Evolutionary conservation across 1,284 basidiomycete species (phyloP).

Genomic region (Tilletia walkeri): DNA sequence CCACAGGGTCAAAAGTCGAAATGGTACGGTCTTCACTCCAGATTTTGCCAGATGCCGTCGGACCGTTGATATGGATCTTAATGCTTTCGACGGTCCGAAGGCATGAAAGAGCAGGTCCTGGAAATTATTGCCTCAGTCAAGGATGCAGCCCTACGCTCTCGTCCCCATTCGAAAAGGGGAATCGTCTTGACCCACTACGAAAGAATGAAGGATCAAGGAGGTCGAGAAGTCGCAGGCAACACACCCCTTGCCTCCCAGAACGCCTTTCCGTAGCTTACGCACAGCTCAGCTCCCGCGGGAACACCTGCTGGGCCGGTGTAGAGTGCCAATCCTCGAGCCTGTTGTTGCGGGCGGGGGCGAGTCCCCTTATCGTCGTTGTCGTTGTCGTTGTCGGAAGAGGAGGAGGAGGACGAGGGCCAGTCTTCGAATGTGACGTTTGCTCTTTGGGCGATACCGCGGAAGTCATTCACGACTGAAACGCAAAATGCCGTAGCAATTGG

Average conservation of each 20-base stretch:
- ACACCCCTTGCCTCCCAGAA: conserved; percentile 69
- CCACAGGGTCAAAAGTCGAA: no score
- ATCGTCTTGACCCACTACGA: no score
- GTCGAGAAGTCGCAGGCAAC: neutral
- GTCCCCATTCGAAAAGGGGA: no score
- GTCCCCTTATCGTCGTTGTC: conserved; percentile 74
- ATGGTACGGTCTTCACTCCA: no score
- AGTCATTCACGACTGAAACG: conserved; percentile 42
- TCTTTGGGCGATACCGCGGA: conserved; percentile 35
- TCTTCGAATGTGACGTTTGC: conserved; percentile 43
- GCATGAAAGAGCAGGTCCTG: no score
- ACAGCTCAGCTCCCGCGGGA: conserved; percentile 76
- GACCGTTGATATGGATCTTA: no score
- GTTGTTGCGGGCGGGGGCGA: conserved; percentile 61
- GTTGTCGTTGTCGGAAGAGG: conserved; percentile 61
- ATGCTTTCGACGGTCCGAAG: no score
- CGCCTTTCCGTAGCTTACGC: conserved; percentile 88
- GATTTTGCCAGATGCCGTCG: no score
- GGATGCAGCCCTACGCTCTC: no score
- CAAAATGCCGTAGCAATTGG: no score
- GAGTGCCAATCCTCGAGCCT: conserved; percentile 41
- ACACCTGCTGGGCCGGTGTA: conserved; percentile 62
- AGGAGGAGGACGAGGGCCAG: conserved; percentile 60
- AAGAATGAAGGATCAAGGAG: neutral
- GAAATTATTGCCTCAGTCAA: no score